Percentiles rank a stretch among this genome's conserved stretches.
These are phyloP conservation scores for Linum tenue DNA, from an alignment of 345 rosid genomes.

Conservation along the genomic window DNA sequence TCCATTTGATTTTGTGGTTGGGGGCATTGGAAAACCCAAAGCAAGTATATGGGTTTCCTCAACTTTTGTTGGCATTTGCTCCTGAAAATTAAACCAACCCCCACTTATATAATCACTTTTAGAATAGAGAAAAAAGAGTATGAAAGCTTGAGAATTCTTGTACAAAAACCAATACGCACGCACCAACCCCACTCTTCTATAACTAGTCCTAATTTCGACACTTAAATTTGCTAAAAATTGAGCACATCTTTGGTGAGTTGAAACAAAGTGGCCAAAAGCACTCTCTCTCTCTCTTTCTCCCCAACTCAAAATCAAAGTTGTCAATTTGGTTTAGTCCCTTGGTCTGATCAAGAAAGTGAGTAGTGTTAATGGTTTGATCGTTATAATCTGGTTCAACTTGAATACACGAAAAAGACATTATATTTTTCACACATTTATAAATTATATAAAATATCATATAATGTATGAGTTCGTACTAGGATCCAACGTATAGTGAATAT, in stretches of 20 bases:
- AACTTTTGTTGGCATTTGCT: conserved; percentile 28
- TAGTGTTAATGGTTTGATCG: no score
- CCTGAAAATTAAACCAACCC: background rate
- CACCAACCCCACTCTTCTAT: no score
- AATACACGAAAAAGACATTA: no score
- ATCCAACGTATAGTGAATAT: no score
- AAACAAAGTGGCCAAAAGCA: background rate
- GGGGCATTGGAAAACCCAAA: conserved; percentile 20
- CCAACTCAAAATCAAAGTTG: background rate
- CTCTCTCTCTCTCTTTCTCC: background rate
- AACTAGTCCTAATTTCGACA: background rate
- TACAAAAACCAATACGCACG: conserved; percentile 1
- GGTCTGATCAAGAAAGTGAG: no score
- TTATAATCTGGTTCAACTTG: no score
- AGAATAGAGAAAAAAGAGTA: conserved; percentile 9
- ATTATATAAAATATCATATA: no score
- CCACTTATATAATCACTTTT: no score
- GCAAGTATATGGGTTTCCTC: conserved; percentile 29
- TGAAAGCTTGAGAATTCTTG: conserved; percentile 12
- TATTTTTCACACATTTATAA: no score
- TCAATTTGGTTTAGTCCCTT: no score
- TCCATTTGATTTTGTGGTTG: no score
- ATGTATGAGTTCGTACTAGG: no score
- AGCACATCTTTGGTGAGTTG: background rate
- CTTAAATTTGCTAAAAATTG: conserved; percentile 23